phyloP scores from a whole-genome alignment of 768 basidiomycete genomes.

The Suillus lakei region DNA sequence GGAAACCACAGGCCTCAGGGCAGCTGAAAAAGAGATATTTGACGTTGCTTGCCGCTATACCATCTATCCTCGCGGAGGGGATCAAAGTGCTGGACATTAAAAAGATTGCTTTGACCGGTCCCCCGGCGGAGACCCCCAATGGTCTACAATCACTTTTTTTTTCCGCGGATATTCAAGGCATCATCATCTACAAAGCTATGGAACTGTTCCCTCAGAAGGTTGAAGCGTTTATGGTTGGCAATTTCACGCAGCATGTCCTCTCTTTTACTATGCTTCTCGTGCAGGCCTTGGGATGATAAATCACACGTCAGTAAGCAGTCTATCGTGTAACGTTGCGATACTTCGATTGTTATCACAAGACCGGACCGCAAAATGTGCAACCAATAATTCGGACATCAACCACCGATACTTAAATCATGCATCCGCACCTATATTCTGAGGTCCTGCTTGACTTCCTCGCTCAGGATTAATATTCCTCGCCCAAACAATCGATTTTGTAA shows the following conservation, averaged over 20 bases:
- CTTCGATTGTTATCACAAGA: too few species aligned
- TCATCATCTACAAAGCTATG: neutral
- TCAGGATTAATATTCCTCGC: neutral
- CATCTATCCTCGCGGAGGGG: neutral
- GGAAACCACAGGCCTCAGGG: neutral
- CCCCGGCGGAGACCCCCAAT: neutral
- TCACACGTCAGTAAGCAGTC: neutral
- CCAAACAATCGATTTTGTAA: neutral
- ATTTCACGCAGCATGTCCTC: neutral
- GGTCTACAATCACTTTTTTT: neutral
- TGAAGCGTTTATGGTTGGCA: neutral
- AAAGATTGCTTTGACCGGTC: neutral
- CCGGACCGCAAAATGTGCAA: neutral
- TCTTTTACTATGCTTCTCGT: neutral
- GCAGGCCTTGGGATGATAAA: neutral
- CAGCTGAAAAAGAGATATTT: neutral
- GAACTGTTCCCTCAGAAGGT: neutral
- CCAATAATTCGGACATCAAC: neutral
- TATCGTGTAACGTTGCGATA: too few species aligned
- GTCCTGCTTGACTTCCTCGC: too few species aligned
- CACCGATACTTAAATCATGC: neutral
- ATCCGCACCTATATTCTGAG: neutral
- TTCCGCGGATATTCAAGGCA: neutral
- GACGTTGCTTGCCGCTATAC: neutral
- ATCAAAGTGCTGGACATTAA: neutral